Percentiles rank a stretch among this genome's conserved stretches.
Evolutionary conservation across 805 yeast genomes (phyloP).

Genomic region (Metschnikowia reukaufii): DNA sequence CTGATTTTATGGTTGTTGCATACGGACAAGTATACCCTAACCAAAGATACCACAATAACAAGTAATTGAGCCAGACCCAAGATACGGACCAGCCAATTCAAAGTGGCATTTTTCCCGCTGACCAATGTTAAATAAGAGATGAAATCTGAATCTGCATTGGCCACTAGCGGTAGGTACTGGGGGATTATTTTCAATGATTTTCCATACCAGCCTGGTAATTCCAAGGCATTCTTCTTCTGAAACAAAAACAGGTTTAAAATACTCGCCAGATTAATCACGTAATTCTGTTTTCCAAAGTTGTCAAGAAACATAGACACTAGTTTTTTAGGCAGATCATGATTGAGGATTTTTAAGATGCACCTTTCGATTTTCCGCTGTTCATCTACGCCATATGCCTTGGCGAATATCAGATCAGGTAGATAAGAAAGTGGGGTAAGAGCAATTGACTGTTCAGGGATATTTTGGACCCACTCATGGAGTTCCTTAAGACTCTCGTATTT

Average conservation of each 20-base stretch:
- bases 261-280: constrained; percentile 30
- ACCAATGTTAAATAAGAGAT: constrained; percentile 1
- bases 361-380: constrained; percentile 13
- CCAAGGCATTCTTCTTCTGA: not conserved
- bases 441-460: constrained; percentile 3
- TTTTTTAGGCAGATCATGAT: constrained; percentile 25
- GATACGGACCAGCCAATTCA: constrained; percentile 2
- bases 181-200: not conserved
- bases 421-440: constrained; percentile 18
- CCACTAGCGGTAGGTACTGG: not conserved
- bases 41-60: constrained; percentile 13
- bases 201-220: constrained; percentile 1
- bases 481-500: constrained; percentile 9
- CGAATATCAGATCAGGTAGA: not conserved
- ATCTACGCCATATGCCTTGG: not conserved
- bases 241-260: not conserved
- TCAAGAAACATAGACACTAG: constrained; percentile 28
- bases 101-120: not conserved
- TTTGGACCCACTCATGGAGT: constrained; percentile 11
- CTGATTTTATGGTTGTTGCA: constrained; percentile 36
- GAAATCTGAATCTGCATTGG: not conserved
- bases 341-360: constrained; percentile 24
- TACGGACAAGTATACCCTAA: constrained; percentile 29
- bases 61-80: not conserved
- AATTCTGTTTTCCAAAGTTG: constrained; percentile 26